Conservation (phyloP, 495 filamentous ascomycete genomes). For the Xylaria longipes region DNA sequence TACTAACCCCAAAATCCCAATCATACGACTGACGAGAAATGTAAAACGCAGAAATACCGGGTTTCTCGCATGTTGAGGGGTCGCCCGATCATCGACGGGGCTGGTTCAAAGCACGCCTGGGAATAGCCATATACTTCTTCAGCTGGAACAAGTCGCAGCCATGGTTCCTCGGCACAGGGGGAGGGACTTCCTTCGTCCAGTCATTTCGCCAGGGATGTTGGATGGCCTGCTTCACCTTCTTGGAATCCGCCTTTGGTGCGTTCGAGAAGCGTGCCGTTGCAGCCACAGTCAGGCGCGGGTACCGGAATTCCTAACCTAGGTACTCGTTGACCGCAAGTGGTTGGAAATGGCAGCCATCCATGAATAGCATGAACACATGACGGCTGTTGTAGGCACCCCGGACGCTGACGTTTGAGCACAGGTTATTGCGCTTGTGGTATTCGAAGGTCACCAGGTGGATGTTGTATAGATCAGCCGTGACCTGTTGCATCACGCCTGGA, state of each 20-base stretch:
- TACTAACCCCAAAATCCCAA: background rate
- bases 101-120: background rate
- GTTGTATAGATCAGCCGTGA: conserved; percentile 39
- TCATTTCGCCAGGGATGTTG: conserved; percentile 29
- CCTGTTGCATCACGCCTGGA: conserved; percentile 29
- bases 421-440: conserved; percentile 1
- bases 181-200: conserved; percentile 19
- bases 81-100: background rate
- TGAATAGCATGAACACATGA: conserved; percentile 38
- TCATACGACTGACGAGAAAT: background rate
- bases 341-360: conserved; percentile 30
- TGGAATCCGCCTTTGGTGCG: conserved; percentile 12
- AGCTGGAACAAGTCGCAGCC: conserved; percentile 20
- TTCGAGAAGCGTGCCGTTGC: conserved; percentile 21
- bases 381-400: conserved; percentile 38
- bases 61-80: background rate
- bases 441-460: conserved; percentile 35
- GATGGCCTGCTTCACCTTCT: background rate
- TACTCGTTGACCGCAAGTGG: conserved; percentile 39
- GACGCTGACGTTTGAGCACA: conserved; percentile 20
- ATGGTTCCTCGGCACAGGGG: conserved; percentile 13
- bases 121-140: conserved; percentile 4
- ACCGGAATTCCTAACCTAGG: conserved; percentile 33
- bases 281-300: conserved; percentile 33
- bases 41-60: background rate